Conservation (phyloP, 2,329 filamentous ascomycete species). For the Gyromitra esculenta region DNA sequence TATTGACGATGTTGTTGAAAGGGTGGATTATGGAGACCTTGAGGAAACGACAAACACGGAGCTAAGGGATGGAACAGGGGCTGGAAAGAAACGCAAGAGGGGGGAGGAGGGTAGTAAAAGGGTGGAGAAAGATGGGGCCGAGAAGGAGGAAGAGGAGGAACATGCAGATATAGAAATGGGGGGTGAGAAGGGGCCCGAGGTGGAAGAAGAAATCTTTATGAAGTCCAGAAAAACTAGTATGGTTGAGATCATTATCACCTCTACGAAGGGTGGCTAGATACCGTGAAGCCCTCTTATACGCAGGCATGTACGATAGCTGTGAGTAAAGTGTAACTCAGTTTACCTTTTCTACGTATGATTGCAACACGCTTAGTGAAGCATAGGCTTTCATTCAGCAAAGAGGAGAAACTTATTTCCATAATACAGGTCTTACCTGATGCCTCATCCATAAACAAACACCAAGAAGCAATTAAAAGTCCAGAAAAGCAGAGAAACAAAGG, state of each 20-base stretch:
- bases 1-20: slow-evolving; percentile 71
- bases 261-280: background rate
- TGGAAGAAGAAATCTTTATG: slow-evolving; percentile 22
- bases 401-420: background rate
- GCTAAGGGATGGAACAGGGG: slow-evolving; percentile 2
- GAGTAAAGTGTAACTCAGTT: background rate
- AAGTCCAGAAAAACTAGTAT: slow-evolving; percentile 44
- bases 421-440: slow-evolving; percentile 5
- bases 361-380: background rate
- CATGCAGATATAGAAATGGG: background rate
- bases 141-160: background rate
- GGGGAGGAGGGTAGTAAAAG: background rate
- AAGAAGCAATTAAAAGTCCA: slow-evolving; percentile 46
- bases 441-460: slow-evolving; percentile 3
- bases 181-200: background rate
- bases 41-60: background rate
- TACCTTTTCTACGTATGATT: background rate
- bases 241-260: slow-evolving; percentile 44
- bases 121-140: background rate
- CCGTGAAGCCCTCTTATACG: background rate
- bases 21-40: slow-evolving; percentile 2
- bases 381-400: background rate
- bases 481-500: slow-evolving; percentile 8
- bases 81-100: background rate
- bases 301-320: background rate